A percentile compares a stretch with the other conserved stretches of the same genome.
phyloP scores from a whole-genome alignment of 176 grass and related monocot genomes.

The Phoenix dactylifera region DNA sequence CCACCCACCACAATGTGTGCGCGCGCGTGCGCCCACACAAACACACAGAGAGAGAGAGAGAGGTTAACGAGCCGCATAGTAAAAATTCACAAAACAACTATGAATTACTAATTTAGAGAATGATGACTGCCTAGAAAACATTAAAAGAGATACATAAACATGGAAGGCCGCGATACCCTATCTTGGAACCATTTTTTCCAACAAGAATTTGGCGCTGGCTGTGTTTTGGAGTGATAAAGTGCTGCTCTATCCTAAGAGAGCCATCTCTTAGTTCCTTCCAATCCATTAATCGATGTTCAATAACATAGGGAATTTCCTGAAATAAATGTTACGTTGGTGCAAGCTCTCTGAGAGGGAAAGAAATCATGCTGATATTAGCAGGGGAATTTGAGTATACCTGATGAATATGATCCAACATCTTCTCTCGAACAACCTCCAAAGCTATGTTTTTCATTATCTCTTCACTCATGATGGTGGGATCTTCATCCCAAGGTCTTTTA shows the following conservation, averaged over 20 bases:
- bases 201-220: constrained; percentile 96
- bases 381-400: constrained; percentile 35
- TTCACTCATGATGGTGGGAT: constrained; percentile 76
- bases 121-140: too few species aligned
- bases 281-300: constrained; percentile 86
- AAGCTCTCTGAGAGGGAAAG: constrained; percentile 10
- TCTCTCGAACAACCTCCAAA: constrained; percentile 88
- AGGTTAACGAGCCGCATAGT: too few species aligned
- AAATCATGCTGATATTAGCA: neutral
- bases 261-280: constrained; percentile 96
- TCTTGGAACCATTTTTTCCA: constrained; percentile 98
- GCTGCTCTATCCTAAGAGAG: constrained; percentile 92
- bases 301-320: constrained; percentile 95
- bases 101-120: too few species aligned
- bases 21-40: too few species aligned
- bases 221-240: constrained; percentile 82
- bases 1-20: too few species aligned
- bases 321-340: constrained; percentile 11
- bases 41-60: too few species aligned
- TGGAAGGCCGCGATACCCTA: constrained; percentile 43
- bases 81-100: too few species aligned
- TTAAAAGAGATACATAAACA: too few species aligned
- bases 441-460: constrained; percentile 92
- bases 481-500: constrained; percentile 93
- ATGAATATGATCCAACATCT: constrained; percentile 92